Evolutionary conservation across 2,329 filamentous ascomycete genomes (phyloP).

Genomic region (Calycina herbarum): DNA sequence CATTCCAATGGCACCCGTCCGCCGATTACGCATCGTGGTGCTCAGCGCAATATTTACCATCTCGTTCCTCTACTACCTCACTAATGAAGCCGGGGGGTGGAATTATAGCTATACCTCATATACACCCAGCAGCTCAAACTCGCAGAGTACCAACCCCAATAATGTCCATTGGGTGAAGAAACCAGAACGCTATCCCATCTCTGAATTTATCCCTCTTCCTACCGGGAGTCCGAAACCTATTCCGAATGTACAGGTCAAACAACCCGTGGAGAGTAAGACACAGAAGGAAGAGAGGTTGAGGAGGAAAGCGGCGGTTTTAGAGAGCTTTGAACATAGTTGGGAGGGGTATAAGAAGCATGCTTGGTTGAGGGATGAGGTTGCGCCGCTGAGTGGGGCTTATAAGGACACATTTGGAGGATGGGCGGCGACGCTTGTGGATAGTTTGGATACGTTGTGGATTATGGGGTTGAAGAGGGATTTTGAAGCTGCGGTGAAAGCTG

Average conservation of each 20-base stretch:
- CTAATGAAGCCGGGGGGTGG: conserved; percentile 25
- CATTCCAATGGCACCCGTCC: conserved; percentile 26
- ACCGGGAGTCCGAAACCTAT: conserved; percentile 31
- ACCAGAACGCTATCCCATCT: conserved; percentile 33
- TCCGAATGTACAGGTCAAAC: conserved; percentile 30
- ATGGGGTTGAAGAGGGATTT: conserved; percentile 80
- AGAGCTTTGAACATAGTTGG: conserved; percentile 58
- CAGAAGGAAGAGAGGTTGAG: conserved; percentile 28
- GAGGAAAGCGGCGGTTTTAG: conserved; percentile 31
- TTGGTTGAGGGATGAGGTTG: conserved; percentile 84
- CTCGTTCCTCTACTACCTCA: conserved; percentile 31
- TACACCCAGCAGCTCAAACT: conserved; percentile 16
- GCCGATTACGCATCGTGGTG: conserved; percentile 31
- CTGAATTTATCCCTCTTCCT: conserved; percentile 32
- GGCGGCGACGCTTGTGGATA: conserved; percentile 84
- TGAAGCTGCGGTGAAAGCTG: conserved; percentile 68
- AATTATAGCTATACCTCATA: conserved; percentile 22
- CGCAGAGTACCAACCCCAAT: conserved; percentile 50
- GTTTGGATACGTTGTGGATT: conserved; percentile 83
- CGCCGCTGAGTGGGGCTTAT: conserved; percentile 64
- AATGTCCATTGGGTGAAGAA: conserved; percentile 48
- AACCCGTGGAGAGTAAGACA: conserved; percentile 27
- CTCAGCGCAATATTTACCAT: conserved; percentile 28
- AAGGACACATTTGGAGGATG: conserved; percentile 88
- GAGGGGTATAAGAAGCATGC: conserved; percentile 76